Percentiles rank a stretch among this genome's conserved stretches.
Evolutionary conservation across 208 protist species (phyloP).

Genomic region (Leishmania major): DNA sequence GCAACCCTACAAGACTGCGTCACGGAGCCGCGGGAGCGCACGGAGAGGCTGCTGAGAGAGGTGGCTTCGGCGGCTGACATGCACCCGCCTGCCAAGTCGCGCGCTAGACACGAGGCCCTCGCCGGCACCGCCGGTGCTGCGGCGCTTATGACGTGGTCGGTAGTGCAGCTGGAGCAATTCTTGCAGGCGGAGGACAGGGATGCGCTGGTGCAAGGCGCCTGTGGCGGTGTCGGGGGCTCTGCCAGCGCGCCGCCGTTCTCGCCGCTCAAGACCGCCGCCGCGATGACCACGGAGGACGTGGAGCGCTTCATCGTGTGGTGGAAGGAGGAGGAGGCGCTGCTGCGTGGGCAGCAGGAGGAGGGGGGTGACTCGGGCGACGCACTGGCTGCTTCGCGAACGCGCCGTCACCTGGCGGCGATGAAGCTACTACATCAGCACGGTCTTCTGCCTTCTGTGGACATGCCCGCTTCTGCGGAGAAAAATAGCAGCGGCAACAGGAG

Average conservation of each 20-base stretch:
- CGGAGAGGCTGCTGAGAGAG: slow-evolving; percentile 21
- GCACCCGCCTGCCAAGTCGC: slow-evolving; percentile 17
- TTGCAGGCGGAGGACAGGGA: slow-evolving; percentile 36
- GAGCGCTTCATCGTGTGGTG: slow-evolving; percentile 43
- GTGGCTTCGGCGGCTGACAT: slow-evolving; percentile 1
- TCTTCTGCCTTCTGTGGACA: slow-evolving; percentile 8
- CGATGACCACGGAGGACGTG: slow-evolving; percentile 31
- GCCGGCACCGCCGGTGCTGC: neutral
- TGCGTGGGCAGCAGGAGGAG: slow-evolving; percentile 4
- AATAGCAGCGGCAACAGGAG: neutral
- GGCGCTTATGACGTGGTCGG: slow-evolving; percentile 33
- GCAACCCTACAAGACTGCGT: slow-evolving; percentile 16
- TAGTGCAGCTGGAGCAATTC: slow-evolving; percentile 39
- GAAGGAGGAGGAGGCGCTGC: slow-evolving; percentile 36
- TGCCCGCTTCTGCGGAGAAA: neutral
- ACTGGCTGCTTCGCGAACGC: slow-evolving; percentile 17
- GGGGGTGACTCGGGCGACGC: neutral
- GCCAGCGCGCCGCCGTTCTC: slow-evolving; percentile 3
- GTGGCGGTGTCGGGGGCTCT: neutral
- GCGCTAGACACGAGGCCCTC: slow-evolving; percentile 22
- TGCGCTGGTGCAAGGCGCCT: slow-evolving; percentile 18
- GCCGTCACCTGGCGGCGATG: slow-evolving; percentile 20
- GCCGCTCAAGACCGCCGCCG: neutral
- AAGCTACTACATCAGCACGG: slow-evolving; percentile 23
- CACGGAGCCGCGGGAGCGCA: slow-evolving; percentile 15